These are phyloP conservation scores for Boletus subcaerulescens DNA, from an alignment of 768 basidiomycete genomes.

Conservation along the genomic window DNA sequence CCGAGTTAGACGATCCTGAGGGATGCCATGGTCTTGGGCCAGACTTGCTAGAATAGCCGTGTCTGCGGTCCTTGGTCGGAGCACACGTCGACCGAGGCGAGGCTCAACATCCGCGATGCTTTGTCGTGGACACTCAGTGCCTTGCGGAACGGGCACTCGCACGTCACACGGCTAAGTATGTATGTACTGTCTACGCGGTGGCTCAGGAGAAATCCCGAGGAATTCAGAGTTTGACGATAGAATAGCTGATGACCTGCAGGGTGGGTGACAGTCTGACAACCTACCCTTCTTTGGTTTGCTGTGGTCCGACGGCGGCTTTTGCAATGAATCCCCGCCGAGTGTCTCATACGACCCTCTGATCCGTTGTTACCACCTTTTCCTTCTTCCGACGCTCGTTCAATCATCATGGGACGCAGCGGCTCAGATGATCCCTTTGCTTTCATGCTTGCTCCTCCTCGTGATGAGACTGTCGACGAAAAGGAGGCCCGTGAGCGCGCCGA, in stretches of 20 bases:
- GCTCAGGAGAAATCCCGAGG: too few relatives aligned
- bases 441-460: conserved; percentile 58
- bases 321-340: not conserved
- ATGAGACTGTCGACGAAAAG: conserved; percentile 60
- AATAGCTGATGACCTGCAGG: not conserved
- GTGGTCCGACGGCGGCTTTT: not conserved
- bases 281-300: not conserved
- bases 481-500: conserved; percentile 57
- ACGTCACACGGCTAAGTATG: too few relatives aligned
- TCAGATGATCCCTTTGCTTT: conserved; percentile 63
- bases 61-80: too few relatives aligned
- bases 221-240: too few relatives aligned
- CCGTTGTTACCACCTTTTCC: not conserved
- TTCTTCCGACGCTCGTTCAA: not conserved
- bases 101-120: too few relatives aligned
- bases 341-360: not conserved
- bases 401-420: conserved; percentile 27
- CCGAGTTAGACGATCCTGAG: too few relatives aligned
- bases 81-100: too few relatives aligned
- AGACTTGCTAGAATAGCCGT: too few relatives aligned
- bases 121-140: too few relatives aligned
- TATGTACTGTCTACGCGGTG: too few relatives aligned
- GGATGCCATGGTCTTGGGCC: too few relatives aligned
- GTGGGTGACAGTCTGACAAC: not conserved
- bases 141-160: too few relatives aligned